These are phyloP conservation scores for Cladosporium sp. DNA, from an alignment of 2,329 filamentous ascomycete genomes.

Conservation along the genomic window DNA sequence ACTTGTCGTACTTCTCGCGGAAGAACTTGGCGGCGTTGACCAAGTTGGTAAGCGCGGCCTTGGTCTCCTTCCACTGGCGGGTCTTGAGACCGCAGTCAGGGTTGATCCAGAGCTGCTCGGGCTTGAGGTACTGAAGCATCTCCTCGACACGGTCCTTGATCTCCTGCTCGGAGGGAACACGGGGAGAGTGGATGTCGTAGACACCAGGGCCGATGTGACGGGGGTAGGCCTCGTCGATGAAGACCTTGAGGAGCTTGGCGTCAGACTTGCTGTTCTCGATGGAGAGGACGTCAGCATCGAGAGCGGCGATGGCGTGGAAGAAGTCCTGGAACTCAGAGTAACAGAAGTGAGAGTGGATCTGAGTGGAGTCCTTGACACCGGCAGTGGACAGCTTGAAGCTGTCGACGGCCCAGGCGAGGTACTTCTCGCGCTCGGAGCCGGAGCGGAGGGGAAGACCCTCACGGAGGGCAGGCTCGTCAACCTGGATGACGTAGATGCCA, in stretches of 20 bases:
- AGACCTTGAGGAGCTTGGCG: conserved; percentile 97
- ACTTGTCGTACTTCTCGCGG: conserved; percentile 58
- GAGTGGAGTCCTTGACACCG: conserved; percentile 89
- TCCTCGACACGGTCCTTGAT: conserved; percentile 93
- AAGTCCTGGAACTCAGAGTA: conserved; percentile 99
- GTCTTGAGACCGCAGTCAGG: conserved; percentile 99
- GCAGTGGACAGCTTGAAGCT: conserved; percentile 95
- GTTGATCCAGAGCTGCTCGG: conserved; percentile 99
- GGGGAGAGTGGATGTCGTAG: conserved; percentile 99
- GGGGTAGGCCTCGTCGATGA: conserved; percentile 94
- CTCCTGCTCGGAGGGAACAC: conserved; percentile 95
- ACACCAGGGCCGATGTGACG: conserved; percentile 98
- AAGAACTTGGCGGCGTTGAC: conserved; percentile 96
- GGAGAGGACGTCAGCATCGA: conserved; percentile 95
- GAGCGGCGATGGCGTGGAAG: conserved; percentile 98
- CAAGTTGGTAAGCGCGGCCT: conserved; percentile 93
- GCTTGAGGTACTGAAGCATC: conserved; percentile 95
- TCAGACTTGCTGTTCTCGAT: conserved; percentile 99
- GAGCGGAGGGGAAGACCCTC: conserved; percentile 96
- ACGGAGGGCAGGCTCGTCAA: conserved; percentile 97
- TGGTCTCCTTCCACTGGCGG: conserved; percentile 96
- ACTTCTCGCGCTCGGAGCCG: conserved; percentile 91
- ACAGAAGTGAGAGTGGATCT: conserved; percentile 99
- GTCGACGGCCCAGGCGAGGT: conserved; percentile 95
- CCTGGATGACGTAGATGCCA: conserved; percentile 96